Base-by-base conservation (phyloP, 2,329 filamentous ascomycete species). In the Teratosphaeria nubilosa region DNA sequence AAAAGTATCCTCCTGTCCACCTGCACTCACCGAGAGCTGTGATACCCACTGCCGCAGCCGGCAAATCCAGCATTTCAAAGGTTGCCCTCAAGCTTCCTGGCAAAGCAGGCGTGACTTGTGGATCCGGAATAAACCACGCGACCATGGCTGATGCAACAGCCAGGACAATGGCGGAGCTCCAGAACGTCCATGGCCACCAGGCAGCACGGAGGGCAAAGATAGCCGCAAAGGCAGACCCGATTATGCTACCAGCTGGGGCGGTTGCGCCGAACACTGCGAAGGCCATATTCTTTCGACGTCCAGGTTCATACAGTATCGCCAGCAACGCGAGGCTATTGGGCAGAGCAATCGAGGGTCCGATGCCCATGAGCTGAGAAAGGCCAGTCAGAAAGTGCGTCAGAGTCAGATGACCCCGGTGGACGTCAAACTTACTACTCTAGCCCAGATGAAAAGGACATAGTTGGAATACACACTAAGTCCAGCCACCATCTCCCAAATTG, bases 291-390 rank as follows among this genome's bases (percentile, higher is more conserved):
- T 86, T 86, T 59, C 78, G 76, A 56, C 70, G 73, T 0, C 84
- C 84, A 0, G 80, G 80, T 0, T 75, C 71, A 62, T 86, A 87
- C 0, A 79, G 77, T 0, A 75, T 74, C 1, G 83, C 84, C 0
- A 88, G 69, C 13, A 89, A 75, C 2, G 84, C 85, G 24, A 88
- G 70, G 0, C 77, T 83, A 61, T 86, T 88, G 0, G 86, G 86
- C 25, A 88, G 73, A 11, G 79, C 72, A 34, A 88, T 74, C 0
- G 84, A 83, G 0, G 83, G 82, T 0, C 86, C 86, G 20, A 86
- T 77, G 0, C 83, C 79, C 53, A 69, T 66, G 27, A 75, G 53
- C 30, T 48, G 3, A 6, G n/a, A 48, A 22, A 6, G 41, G 41
- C 41, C 9, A 7, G 20, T 10, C 41, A 48, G 41, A 9, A 0